phyloP scores from a whole-genome alignment of 495 filamentous ascomycete genomes.

The Talaromyces ruber region DNA sequence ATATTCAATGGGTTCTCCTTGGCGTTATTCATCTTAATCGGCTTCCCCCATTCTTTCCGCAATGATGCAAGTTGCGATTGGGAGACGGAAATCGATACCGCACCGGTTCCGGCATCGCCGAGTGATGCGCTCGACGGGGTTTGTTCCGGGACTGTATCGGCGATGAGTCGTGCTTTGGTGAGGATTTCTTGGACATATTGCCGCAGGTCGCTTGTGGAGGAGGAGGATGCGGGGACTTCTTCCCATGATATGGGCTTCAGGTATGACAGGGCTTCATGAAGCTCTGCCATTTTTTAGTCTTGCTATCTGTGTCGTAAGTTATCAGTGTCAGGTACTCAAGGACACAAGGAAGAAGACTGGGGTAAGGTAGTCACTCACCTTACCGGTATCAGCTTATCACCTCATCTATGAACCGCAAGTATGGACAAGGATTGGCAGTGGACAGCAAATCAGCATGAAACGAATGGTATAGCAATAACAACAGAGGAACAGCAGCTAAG shows the following conservation, averaged over 20 bases:
- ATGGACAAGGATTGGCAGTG: neutral
- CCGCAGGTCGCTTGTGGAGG: constrained; percentile 35
- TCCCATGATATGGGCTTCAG: constrained; percentile 66
- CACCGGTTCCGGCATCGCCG: neutral
- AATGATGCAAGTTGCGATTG: constrained; percentile 31
- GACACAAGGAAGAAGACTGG: neutral
- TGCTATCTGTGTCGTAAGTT: neutral
- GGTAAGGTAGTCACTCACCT: neutral
- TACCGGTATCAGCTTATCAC: neutral
- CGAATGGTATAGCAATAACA: neutral
- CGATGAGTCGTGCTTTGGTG: constrained; percentile 53
- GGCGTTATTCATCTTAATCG: constrained; percentile 53
- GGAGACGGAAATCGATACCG: neutral
- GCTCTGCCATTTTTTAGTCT: constrained; percentile 41
- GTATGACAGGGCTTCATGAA: constrained; percentile 66
- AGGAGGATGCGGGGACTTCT: constrained; percentile 44
- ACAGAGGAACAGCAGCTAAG: neutral
- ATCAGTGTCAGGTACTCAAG: neutral
- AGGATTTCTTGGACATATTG: constrained; percentile 54
- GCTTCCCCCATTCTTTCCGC: constrained; percentile 78
- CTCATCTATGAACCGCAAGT: neutral
- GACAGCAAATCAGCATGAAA: neutral
- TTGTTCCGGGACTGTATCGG: constrained; percentile 69
- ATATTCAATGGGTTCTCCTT: constrained; percentile 73
- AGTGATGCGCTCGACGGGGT: constrained; percentile 17